Conservation (phyloP, 169 alveolate genomes). For the Cystoisospora suis region DNA sequence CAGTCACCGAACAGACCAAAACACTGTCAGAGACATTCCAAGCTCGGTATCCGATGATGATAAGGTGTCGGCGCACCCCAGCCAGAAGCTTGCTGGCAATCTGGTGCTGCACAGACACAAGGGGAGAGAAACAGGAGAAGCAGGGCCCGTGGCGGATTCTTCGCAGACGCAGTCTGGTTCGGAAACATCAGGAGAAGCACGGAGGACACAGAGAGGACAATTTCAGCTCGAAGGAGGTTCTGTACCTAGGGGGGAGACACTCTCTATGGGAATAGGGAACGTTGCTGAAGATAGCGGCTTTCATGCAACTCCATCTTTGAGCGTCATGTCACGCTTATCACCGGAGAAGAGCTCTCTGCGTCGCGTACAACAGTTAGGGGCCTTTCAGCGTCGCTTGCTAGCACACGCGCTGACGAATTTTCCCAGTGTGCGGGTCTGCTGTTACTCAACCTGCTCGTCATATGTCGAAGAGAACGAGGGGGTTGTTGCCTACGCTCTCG, state of each 20-base stretch:
- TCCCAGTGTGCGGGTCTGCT: constrained; percentile 56
- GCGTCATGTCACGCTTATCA: background rate
- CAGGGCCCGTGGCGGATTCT: too few species aligned
- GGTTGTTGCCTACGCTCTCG: constrained; percentile 61
- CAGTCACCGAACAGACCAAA: too few species aligned
- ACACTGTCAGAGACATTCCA: too few species aligned
- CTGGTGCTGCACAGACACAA: too few species aligned
- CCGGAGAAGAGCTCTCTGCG: background rate
- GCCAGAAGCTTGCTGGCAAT: too few species aligned
- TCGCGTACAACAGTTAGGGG: constrained; percentile 67
- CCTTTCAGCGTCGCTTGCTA: constrained; percentile 68
- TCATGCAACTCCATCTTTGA: background rate
- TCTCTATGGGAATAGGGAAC: background rate
- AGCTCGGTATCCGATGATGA: background rate
- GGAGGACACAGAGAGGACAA: background rate
- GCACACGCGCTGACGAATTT: constrained; percentile 71
- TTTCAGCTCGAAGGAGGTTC: background rate
- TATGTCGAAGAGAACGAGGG: constrained; percentile 74
- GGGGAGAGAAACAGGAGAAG: too few species aligned
- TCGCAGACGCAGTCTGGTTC: background rate
- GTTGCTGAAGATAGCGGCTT: background rate
- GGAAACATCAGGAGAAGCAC: background rate
- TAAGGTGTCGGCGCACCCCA: too few species aligned
- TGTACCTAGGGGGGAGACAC: too few species aligned
- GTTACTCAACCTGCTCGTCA: constrained; percentile 78